Evolutionary conservation across 305 asterid species (phyloP).

Genomic region (Fraxinus angustifolia): DNA sequence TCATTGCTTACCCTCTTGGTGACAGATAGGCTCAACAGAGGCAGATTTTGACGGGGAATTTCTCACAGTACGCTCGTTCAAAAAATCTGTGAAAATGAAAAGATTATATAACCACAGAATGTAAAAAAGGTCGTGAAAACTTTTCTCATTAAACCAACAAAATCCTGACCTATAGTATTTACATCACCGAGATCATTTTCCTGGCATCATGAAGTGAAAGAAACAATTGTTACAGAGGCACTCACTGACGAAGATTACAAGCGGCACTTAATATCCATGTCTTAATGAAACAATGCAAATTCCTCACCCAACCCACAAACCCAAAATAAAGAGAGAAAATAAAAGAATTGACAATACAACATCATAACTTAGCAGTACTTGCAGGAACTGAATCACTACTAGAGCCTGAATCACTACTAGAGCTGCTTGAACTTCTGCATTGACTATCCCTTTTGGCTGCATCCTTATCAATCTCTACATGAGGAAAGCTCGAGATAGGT

Average conservation of each 20-base stretch:
- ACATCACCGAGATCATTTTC: conserved; percentile 25
- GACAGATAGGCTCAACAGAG: conserved; percentile 35
- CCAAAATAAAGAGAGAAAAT: not conserved
- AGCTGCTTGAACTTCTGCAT: conserved; percentile 55
- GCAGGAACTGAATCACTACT: conserved; percentile 33
- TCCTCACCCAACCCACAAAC: not conserved
- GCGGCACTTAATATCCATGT: not conserved
- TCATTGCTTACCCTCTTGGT: conserved; percentile 68
- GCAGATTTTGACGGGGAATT: conserved; percentile 31
- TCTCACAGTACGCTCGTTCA: conserved; percentile 37
- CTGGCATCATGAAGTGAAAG: conserved; percentile 31
- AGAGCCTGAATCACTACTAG: conserved; percentile 58
- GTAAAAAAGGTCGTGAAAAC: not conserved
- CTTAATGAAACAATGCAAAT: not conserved
- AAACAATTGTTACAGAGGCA: not conserved
- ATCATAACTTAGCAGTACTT: conserved; percentile 34
- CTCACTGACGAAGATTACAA: not conserved
- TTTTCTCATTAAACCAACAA: not conserved
- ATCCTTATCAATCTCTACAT: conserved; percentile 39
- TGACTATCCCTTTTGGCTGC: conserved; percentile 37
- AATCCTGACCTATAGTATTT: conserved; percentile 35
- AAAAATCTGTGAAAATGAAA: conserved; percentile 27
- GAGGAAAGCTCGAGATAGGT: conserved; percentile 48
- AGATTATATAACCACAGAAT: not conserved
- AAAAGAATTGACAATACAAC: not conserved